Percentiles rank a stretch among this genome's conserved stretches.
These are phyloP conservation scores for Nemania diffusa DNA, from an alignment of 2,329 filamentous ascomycete genomes.

Conservation along the genomic window DNA sequence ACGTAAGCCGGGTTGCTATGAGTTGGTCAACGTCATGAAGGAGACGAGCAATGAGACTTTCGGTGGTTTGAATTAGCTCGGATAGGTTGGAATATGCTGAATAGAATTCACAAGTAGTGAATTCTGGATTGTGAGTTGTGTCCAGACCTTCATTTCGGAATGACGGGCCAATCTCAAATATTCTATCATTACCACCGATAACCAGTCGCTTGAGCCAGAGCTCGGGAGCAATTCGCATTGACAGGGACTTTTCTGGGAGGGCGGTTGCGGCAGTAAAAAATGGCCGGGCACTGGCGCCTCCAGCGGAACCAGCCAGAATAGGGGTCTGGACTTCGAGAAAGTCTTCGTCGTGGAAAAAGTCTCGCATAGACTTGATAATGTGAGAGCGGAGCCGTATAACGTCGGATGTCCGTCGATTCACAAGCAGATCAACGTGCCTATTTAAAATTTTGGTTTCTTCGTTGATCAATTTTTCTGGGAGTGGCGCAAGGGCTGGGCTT, in stretches of 20 bases:
- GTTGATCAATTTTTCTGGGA: slow-evolving; percentile 77
- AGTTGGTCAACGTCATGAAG: slow-evolving; percentile 61
- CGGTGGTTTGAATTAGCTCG: slow-evolving; percentile 79
- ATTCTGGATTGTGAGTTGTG: slow-evolving; percentile 94
- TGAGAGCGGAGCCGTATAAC: slow-evolving; percentile 78
- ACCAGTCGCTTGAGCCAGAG: slow-evolving; percentile 94
- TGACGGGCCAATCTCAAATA: slow-evolving; percentile 92
- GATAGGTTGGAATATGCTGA: slow-evolving; percentile 82
- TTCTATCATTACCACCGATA: slow-evolving; percentile 84
- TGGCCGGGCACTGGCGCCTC: slow-evolving; percentile 87
- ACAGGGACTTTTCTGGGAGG: slow-evolving; percentile 75
- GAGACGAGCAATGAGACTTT: slow-evolving; percentile 72
- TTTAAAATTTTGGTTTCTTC: slow-evolving; percentile 77
- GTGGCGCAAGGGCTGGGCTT: slow-evolving; percentile 80
- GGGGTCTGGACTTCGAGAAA: slow-evolving; percentile 94
- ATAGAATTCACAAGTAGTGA: slow-evolving; percentile 98
- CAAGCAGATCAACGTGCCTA: slow-evolving; percentile 87
- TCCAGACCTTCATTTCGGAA: slow-evolving; percentile 96
- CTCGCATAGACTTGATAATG: slow-evolving; percentile 78
- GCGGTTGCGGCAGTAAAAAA: slow-evolving; percentile 85
- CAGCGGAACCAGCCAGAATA: slow-evolving; percentile 81
- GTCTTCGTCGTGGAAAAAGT: slow-evolving; percentile 74
- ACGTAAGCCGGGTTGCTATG: slow-evolving; percentile 56
- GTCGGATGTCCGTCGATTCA: slow-evolving; percentile 74
- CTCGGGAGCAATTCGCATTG: slow-evolving; percentile 90